Base-by-base conservation (phyloP, 179 eudicot species). In the Silene vulgaris region DNA sequence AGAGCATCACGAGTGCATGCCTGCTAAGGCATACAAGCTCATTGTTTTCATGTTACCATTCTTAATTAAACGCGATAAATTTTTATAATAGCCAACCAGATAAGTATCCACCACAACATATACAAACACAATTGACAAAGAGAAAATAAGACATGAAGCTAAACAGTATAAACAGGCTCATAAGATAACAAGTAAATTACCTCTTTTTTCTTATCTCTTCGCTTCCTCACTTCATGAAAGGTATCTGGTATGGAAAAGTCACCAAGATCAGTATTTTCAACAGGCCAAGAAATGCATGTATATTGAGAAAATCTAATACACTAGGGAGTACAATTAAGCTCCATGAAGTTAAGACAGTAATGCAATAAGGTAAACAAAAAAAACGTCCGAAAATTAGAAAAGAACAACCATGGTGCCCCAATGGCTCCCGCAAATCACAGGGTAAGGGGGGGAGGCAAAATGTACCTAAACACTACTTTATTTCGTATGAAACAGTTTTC, bases 141-240 rank as follows among this genome's bases (percentile, higher is more conserved):
- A 50, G 1, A 70, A 4, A 17, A 16, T 65, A 6, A 16, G 2
- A 40, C 28, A 37, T 35, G 54, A 43, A 48, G 35, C 30, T 8
- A 17, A 5, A 5, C 61, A 50, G 40, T 4, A 45, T 45, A 1
- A 48, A 48, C 30, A 70, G 21, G 26, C 65, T 35, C 59, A 16
- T 28, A 64, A 26, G 0, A 30, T 54, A 50, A 71, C 60, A 65
- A 32, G 71, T 11, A 28, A 69, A 75, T 65, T 85, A 90, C 97
- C 91, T 94, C 97, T 78, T 87, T 91, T 84, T 85, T 94, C 84
- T 88, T 92, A 81, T 87, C 94, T 73, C 86, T 86, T 82, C 83
- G 89, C 79, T 96, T 86, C 82, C 80, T 90, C 82, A 94, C 98
- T 86, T 90, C 96, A 78, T 89, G 97, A 82, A 92, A 92, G 72